Evolutionary conservation across 257 asterid species (phyloP).

Genomic region (Jacaranda mimosifolia): DNA sequence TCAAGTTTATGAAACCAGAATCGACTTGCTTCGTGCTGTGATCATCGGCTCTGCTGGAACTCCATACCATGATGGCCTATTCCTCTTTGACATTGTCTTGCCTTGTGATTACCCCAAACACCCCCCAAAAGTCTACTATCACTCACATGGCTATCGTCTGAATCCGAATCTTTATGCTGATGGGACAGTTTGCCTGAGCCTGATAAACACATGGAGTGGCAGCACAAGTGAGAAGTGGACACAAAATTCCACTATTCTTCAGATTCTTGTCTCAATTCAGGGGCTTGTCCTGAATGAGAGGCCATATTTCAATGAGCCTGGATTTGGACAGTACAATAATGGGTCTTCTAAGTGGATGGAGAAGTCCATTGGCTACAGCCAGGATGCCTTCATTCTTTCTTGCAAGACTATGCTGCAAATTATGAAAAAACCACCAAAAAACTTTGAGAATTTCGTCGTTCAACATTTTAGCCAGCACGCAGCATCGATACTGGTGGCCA

Average conservation of each 20-base stretch:
- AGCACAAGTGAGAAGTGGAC: slow-evolving; percentile 48
- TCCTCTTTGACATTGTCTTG: slow-evolving; percentile 69
- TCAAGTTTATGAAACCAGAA: slow-evolving; percentile 56
- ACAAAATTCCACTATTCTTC: slow-evolving; percentile 56
- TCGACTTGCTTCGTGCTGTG: slow-evolving; percentile 72
- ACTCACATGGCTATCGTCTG: slow-evolving; percentile 55
- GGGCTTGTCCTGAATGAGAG: slow-evolving; percentile 65
- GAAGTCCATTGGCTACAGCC: slow-evolving; percentile 43
- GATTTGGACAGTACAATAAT: background rate
- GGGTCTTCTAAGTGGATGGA: background rate
- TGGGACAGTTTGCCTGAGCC: slow-evolving; percentile 65
- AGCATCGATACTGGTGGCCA: slow-evolving; percentile 40
- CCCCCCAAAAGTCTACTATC: slow-evolving; percentile 61
- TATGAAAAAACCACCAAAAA: slow-evolving; percentile 46
- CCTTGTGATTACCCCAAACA: slow-evolving; percentile 58
- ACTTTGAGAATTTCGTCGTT: slow-evolving; percentile 52
- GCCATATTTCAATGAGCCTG: slow-evolving; percentile 74
- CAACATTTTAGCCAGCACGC: slow-evolving; percentile 44
- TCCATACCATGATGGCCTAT: slow-evolving; percentile 76
- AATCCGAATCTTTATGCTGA: slow-evolving; percentile 61
- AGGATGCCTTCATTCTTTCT: slow-evolving; percentile 45
- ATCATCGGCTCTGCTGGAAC: slow-evolving; percentile 63
- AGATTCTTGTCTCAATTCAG: slow-evolving; percentile 66
- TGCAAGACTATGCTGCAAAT: slow-evolving; percentile 55
- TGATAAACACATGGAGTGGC: slow-evolving; percentile 62